These are phyloP conservation scores for Taphrina communis DNA, from an alignment of 1,139 yeast genomes.

Conservation along the genomic window DNA sequence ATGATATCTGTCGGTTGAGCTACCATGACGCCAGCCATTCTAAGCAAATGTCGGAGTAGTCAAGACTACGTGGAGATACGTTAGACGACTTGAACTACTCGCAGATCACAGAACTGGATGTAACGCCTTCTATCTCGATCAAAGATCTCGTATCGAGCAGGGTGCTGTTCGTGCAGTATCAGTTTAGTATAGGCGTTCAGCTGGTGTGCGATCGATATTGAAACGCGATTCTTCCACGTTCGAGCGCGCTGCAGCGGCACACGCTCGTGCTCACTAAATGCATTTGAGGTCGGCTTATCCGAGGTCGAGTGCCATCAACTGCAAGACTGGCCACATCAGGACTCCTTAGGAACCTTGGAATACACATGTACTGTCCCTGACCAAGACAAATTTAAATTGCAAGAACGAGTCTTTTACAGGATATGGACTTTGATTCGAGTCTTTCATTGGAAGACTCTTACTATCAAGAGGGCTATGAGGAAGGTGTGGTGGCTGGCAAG, in stretches of 20 bases:
- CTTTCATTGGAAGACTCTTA: slow-evolving; percentile 27
- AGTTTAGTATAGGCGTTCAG: not conserved
- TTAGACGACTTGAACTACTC: no score
- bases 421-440: slow-evolving; percentile 27
- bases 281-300: slow-evolving; percentile 8
- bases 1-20: slow-evolving; percentile 6
- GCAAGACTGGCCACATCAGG: no score
- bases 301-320: not conserved
- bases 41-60: not conserved
- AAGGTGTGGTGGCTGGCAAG: slow-evolving; percentile 59
- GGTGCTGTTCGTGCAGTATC: not conserved
- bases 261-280: slow-evolving; percentile 7
- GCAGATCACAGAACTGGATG: no score
- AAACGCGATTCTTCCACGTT: slow-evolving; percentile 8
- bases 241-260: slow-evolving; percentile 16
- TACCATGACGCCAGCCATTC: slow-evolving; percentile 19
- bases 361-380: no score
- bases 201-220: not conserved
- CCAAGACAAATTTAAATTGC: no score
- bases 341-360: no score
- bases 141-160: no score
- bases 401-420: not conserved
- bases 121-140: no score
- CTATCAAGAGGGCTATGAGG: slow-evolving; percentile 65
- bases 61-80: not conserved